Percentiles rank a stretch among this genome's conserved stretches.
phyloP scores from a whole-genome alignment of 768 basidiomycete genomes.

The Phlegmacium glaucopus region DNA sequence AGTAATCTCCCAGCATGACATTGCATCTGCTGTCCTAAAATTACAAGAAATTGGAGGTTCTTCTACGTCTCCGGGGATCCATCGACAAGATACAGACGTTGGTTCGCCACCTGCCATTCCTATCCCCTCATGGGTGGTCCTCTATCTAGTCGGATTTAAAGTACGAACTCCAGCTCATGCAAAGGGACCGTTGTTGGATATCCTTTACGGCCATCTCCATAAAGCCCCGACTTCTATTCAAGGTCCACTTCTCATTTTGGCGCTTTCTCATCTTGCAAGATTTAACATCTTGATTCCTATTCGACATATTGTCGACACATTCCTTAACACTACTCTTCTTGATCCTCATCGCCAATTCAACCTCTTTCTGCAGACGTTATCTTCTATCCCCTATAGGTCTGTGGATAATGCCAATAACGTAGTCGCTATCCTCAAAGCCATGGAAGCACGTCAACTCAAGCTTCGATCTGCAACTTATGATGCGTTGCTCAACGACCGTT shows the following conservation, averaged over 20 bases:
- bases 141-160: constrained; percentile 46
- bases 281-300: constrained; percentile 47
- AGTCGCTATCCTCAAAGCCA: constrained; percentile 39
- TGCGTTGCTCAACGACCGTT: constrained; percentile 45
- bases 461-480: constrained; percentile 41
- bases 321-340: constrained; percentile 29
- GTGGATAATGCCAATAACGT: constrained; percentile 36
- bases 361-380: constrained; percentile 48
- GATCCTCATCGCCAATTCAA: constrained; percentile 38
- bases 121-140: constrained; percentile 52
- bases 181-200: constrained; percentile 35
- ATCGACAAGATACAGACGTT: neutral
- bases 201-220: constrained; percentile 40
- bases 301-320: constrained; percentile 38
- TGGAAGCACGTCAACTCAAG: constrained; percentile 42
- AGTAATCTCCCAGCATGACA: constrained; percentile 29
- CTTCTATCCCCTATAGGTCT: constrained; percentile 37
- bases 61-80: no score
- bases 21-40: constrained; percentile 26
- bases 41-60: constrained; percentile 14
- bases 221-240: constrained; percentile 27
- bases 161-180: constrained; percentile 46
- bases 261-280: constrained; percentile 45
- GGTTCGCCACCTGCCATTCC: neutral
- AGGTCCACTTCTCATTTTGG: constrained; percentile 43